These are phyloP conservation scores for Neoboletus magnificus DNA, from an alignment of 768 basidiomycete genomes.

Conservation along the genomic window DNA sequence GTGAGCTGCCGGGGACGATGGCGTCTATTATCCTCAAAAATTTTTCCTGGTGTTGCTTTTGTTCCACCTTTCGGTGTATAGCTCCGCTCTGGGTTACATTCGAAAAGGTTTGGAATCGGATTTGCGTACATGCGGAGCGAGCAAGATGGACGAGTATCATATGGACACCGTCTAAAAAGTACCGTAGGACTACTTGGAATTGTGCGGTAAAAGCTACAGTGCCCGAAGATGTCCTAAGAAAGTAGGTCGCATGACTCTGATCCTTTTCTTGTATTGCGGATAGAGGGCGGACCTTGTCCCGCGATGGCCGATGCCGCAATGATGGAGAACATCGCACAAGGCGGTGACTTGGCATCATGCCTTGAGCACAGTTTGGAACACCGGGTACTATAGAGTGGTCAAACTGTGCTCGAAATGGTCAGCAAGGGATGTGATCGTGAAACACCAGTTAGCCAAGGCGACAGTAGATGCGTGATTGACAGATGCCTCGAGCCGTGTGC, in stretches of 20 bases:
- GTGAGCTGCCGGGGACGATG: constrained; percentile 25
- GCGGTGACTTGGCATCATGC: neutral
- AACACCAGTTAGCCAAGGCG: too few species aligned
- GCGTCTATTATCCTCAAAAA: neutral
- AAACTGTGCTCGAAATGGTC: neutral
- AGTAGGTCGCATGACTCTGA: neutral
- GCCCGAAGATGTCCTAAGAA: neutral
- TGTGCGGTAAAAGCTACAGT: neutral
- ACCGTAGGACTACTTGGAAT: neutral
- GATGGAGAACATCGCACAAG: neutral
- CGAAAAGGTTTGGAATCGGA: too few species aligned
- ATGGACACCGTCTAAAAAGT: neutral
- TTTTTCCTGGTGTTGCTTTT: neutral
- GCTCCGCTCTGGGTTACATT: neutral
- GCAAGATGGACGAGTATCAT: neutral
- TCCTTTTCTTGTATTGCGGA: neutral
- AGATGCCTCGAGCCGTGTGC: neutral
- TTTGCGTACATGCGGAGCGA: neutral
- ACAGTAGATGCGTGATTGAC: neutral
- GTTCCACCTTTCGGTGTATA: neutral
- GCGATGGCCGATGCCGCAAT: too few species aligned
- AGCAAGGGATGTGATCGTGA: too few species aligned
- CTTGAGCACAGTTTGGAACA: neutral
- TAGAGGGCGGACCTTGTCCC: neutral
- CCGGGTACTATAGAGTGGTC: neutral